Evolutionary conservation across 106 monocot genomes (phyloP), one percentile per base, ranked within the genome.

Genomic region (Dendrobium huoshanense): DNA sequence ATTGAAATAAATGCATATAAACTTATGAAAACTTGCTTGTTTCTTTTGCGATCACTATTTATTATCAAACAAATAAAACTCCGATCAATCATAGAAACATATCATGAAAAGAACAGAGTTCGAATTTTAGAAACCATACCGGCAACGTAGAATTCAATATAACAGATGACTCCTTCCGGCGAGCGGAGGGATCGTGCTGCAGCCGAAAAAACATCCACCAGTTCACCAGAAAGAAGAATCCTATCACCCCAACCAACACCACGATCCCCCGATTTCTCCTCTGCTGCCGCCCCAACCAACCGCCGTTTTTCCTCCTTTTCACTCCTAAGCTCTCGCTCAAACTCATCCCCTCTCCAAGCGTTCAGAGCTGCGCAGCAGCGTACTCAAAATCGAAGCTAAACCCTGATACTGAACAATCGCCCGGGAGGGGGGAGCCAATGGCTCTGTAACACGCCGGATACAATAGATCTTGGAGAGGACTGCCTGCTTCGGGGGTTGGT

Each of bases 141-240:
- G 80, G 65, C 20, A 41, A 51, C 2, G 58, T 78, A 11, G 61
- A 43, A 42, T 72, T 44, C 31, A 78, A 61, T 49, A 80, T 24
- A 20, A 4, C 7, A 3, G 3, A 13, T 15, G 24, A 49, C 37
- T 37, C 19, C 77, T 16, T 75, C 56, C 54, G 73, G 42, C 54
- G 75, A 25, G 11, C 18, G 40, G 73, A 47, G 8, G 42, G 74
- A 74, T 43, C 17, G 19, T 43, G 41, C 16, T 91, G 87, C 0
- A 92, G 81, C 44, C 83, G 81, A 20, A 83, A 89, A 78, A 89
- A 81, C 87, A 92, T 89, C 91, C 85, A 89, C 85, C 87, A 92
- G 77, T 89, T 89, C 81, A 89, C 78, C 22, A 87, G 16, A 74
- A 89, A 87, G 78, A 92, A 92, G 73, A 92, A 89, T 10, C 77